Conservation (phyloP, 805 yeast species). For the Peterozyma toletana region DNA sequence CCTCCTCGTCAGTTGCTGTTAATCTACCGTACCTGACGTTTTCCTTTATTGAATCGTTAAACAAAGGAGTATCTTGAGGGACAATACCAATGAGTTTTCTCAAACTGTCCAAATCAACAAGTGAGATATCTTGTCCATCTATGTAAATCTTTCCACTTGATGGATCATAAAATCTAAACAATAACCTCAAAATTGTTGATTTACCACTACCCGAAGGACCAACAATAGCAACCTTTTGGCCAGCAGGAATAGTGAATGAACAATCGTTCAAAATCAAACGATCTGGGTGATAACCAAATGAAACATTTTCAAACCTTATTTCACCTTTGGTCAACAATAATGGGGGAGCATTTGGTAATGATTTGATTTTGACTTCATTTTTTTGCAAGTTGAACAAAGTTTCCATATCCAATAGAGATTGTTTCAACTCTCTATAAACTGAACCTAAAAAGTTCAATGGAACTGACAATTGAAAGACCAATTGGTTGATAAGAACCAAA, state of each 20-base stretch:
- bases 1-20: constrained; percentile 66
- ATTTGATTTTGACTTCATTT: constrained; percentile 59
- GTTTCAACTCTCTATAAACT: constrained; percentile 91
- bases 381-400: constrained; percentile 80
- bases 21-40: constrained; percentile 83
- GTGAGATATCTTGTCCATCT: constrained; percentile 83
- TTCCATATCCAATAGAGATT: constrained; percentile 93
- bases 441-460: constrained; percentile 94
- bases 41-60: constrained; percentile 84
- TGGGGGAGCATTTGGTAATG: constrained; percentile 56
- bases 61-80: constrained; percentile 95
- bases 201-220: constrained; percentile 97
- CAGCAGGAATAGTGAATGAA: constrained; percentile 82
- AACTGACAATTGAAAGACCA: constrained; percentile 91
- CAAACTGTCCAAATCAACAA: constrained; percentile 68
- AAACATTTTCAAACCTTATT: constrained; percentile 81
- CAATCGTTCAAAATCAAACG: constrained; percentile 81
- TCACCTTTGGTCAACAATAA: constrained; percentile 57
- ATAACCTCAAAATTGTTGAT: constrained; percentile 76
- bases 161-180: constrained; percentile 88
- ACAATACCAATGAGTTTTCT: constrained; percentile 81
- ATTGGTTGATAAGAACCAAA: constrained; percentile 86
- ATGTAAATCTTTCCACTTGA: constrained; percentile 67
- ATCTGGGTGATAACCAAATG: constrained; percentile 87
- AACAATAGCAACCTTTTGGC: constrained; percentile 85